Percentiles rank a stretch among this genome's conserved stretches.
These are phyloP conservation scores for Silene coronaria DNA, from an alignment of 179 eudicot genomes.

Conservation along the genomic window DNA sequence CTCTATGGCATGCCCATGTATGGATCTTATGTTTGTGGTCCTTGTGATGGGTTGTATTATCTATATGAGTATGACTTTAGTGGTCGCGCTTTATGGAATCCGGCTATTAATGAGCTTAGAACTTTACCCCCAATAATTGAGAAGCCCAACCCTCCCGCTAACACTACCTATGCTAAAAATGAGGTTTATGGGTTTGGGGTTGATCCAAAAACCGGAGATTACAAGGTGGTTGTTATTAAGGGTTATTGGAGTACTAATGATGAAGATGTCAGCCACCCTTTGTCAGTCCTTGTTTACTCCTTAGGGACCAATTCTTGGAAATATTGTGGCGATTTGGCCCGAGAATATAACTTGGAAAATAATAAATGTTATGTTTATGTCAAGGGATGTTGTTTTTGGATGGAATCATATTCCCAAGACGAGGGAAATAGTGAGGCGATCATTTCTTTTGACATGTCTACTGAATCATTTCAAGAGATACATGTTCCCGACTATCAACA, in stretches of 20 bases:
- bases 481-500: conserved; percentile 16
- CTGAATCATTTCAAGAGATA: conserved; percentile 23
- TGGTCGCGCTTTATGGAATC: conserved; percentile 20
- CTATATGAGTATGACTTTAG: conserved; percentile 6
- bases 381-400: conserved; percentile 24
- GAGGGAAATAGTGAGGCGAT: neutral
- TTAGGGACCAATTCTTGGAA: conserved; percentile 21
- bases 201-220: conserved; percentile 18
- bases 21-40: conserved; percentile 14
- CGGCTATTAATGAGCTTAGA: conserved; percentile 15
- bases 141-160: conserved; percentile 17
- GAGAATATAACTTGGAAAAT: conserved; percentile 4
- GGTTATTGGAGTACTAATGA: conserved; percentile 13
- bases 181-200: conserved; percentile 25
- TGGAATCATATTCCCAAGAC: neutral
- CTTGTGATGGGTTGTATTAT: conserved; percentile 21
- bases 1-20: conserved; percentile 14
- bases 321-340: conserved; percentile 22
- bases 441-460: conserved; percentile 20
- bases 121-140: conserved; percentile 7
- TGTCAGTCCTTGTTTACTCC: conserved; percentile 22
- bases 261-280: conserved; percentile 7
- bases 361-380: conserved; percentile 19
- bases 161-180: conserved; percentile 4
- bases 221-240: conserved; percentile 22